phyloP scores from a whole-genome alignment of 768 basidiomycete genomes.

The Trametes cinnabarina region DNA sequence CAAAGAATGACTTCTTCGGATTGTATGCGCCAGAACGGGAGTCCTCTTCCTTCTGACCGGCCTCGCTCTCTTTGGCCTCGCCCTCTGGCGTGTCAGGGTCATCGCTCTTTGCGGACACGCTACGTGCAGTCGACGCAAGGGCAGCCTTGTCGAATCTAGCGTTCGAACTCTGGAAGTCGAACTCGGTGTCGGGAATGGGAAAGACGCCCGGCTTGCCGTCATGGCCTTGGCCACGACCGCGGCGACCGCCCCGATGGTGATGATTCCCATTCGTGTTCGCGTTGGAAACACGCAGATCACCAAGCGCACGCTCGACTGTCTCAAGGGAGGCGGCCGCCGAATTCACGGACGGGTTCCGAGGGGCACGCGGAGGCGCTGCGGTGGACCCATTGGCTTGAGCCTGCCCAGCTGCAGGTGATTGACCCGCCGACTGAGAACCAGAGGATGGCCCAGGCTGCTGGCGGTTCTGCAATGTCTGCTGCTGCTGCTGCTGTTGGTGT shows the following conservation, averaged over 20 bases:
- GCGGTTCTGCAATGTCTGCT: conserved; percentile 16
- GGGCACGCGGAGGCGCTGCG: conserved; percentile 17
- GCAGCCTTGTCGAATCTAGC: conserved; percentile 79
- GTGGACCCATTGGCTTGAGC: conserved; percentile 33
- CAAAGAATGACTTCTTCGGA: conserved; percentile 79
- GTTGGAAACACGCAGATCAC: conserved; percentile 44
- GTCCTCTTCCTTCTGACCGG: conserved; percentile 34
- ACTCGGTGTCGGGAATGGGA: conserved; percentile 72
- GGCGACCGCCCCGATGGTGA: conserved; percentile 33
- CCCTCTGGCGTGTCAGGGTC: conserved; percentile 25
- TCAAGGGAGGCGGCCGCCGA: conserved; percentile 74
- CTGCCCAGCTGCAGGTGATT: conserved; percentile 20
- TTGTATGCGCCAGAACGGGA: conserved; percentile 55
- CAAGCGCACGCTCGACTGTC: conserved; percentile 60
- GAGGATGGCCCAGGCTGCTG: conserved; percentile 20
- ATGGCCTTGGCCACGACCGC: conserved; percentile 31
- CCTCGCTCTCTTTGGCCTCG: conserved; percentile 30
- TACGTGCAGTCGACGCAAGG: conserved; percentile 30
- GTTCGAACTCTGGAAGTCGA: conserved; percentile 78
- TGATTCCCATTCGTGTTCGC: conserved; percentile 24
- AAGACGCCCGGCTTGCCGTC: conserved; percentile 37
- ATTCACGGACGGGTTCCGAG: conserved; percentile 53
- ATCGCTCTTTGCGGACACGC: conserved; percentile 25
- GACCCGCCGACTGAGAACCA: conserved; percentile 10
- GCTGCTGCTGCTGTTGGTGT: conserved; percentile 21